Conservation (phyloP, 2,329 filamentous ascomycete species). For the Raffaelea ambrosiae region DNA sequence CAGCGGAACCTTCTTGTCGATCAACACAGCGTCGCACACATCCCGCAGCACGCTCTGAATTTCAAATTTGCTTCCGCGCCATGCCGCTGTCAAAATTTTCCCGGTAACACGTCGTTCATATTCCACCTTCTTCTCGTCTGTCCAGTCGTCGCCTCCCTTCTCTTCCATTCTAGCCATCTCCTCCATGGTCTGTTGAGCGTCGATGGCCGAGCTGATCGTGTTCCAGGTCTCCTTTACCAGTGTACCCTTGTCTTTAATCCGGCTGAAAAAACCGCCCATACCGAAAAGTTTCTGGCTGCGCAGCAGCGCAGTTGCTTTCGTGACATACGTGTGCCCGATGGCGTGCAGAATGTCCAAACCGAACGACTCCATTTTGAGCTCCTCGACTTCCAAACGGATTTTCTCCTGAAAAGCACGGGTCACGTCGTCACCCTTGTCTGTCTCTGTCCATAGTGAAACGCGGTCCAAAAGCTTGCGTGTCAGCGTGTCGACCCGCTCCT, state of each 20-base stretch:
- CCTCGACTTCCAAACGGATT: conserved; percentile 89
- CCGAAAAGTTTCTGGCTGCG: conserved; percentile 97
- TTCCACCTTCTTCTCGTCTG: conserved; percentile 91
- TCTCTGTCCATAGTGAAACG: conserved; percentile 93
- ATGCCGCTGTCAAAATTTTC: conserved; percentile 95
- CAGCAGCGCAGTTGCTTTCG: conserved; percentile 78
- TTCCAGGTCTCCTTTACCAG: conserved; percentile 98
- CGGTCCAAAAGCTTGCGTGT: conserved; percentile 80
- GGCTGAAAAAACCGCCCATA: conserved; percentile 87
- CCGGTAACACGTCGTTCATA: conserved; percentile 94
- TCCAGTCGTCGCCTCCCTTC: conserved; percentile 93
- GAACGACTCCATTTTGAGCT: conserved; percentile 98
- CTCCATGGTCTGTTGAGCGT: conserved; percentile 97
- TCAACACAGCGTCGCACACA: conserved; percentile 82
- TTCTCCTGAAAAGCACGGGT: conserved; percentile 89
- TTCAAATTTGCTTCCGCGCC: conserved; percentile 94
- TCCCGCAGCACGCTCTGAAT: conserved; percentile 93
- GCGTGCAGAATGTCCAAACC: conserved; percentile 93
- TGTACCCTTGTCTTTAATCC: conserved; percentile 92
- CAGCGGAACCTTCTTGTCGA: conserved; percentile 68
- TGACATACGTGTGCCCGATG: conserved; percentile 82
- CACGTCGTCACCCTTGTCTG: conserved; percentile 78
- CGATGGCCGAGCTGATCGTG: conserved; percentile 91
- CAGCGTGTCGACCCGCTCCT: conserved; percentile 79
- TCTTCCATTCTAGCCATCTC: conserved; percentile 97